Conservation (phyloP, 2,329 filamentous ascomycete genomes). For the Fusarium sp. region DNA sequence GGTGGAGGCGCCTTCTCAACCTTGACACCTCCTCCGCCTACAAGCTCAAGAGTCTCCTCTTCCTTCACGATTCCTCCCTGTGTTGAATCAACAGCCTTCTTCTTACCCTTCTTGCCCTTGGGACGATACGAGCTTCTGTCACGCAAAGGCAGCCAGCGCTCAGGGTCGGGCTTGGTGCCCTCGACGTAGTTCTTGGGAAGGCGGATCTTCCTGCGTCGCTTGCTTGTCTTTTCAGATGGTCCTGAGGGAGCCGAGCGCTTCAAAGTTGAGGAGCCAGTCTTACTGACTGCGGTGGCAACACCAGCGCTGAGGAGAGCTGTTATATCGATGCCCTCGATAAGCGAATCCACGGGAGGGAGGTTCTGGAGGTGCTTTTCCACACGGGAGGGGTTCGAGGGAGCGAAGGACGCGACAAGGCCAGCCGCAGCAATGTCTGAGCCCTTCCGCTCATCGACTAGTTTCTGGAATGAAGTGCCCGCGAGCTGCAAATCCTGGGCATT, state of each 20-base stretch:
- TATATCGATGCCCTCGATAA: conserved; percentile 69
- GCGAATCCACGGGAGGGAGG: conserved; percentile 69
- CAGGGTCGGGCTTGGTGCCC: conserved; percentile 83
- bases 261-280: conserved; percentile 50
- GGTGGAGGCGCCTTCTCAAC: conserved; percentile 65
- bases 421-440: conserved; percentile 76
- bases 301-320: conserved; percentile 72
- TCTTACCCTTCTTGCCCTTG: conserved; percentile 92
- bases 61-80: conserved; percentile 86
- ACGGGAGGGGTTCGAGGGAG: conserved; percentile 66
- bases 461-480: conserved; percentile 82
- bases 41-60: conserved; percentile 72
- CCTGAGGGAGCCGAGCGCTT: conserved; percentile 60
- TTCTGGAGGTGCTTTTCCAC: conserved; percentile 63
- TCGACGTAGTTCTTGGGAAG: conserved; percentile 80
- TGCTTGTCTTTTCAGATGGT: conserved; percentile 53
- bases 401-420: conserved; percentile 86
- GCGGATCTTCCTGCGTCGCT: conserved; percentile 68
- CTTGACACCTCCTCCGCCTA: conserved; percentile 71
- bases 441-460: conserved; percentile 72
- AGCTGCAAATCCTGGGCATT: conserved; percentile 72
- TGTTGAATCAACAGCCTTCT: conserved; percentile 79
- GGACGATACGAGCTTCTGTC: conserved; percentile 90
- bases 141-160: conserved; percentile 90
- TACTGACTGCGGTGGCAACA: conserved; percentile 57